phyloP scores from a whole-genome alignment of 2,329 filamentous ascomycete genomes.

The Clonostachys rhizophaga region DNA sequence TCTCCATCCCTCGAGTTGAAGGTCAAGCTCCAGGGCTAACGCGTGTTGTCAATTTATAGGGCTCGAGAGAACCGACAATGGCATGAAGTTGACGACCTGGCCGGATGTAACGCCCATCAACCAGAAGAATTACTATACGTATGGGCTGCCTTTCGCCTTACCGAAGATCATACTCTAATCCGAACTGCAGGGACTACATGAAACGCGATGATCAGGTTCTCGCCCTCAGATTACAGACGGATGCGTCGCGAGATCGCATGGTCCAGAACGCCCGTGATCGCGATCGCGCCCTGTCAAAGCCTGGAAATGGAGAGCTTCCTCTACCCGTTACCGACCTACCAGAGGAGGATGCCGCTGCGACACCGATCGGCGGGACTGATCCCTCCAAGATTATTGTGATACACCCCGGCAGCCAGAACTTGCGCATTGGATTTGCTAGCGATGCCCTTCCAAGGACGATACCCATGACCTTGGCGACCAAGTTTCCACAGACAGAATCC shows the following conservation, averaged over 20 bases:
- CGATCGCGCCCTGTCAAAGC: conserved; percentile 70
- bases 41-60: conserved; percentile 46
- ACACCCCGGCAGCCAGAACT: conserved; percentile 91
- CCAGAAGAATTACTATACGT: conserved; percentile 99
- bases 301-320: conserved; percentile 61
- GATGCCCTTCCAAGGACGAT: conserved; percentile 92
- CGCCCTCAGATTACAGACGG: conserved; percentile 80
- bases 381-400: conserved; percentile 92
- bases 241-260: conserved; percentile 79
- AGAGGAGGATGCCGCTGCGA: conserved; percentile 49
- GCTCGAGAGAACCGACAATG: conserved; percentile 95
- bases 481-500: conserved; percentile 72
- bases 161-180: conserved; percentile 7
- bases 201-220: conserved; percentile 97
- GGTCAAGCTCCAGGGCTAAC: neutral
- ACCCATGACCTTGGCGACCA: conserved; percentile 86
- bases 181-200: conserved; percentile 73
- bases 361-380: conserved; percentile 57
- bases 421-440: conserved; percentile 91
- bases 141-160: conserved; percentile 22
- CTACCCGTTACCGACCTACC: conserved; percentile 55
- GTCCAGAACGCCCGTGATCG: conserved; percentile 83
- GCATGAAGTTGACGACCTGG: conserved; percentile 94
- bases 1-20: neutral
- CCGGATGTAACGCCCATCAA: conserved; percentile 91